phyloP scores from a whole-genome alignment of 805 yeast species.

The Sugiyamaella lignohabitans region DNA sequence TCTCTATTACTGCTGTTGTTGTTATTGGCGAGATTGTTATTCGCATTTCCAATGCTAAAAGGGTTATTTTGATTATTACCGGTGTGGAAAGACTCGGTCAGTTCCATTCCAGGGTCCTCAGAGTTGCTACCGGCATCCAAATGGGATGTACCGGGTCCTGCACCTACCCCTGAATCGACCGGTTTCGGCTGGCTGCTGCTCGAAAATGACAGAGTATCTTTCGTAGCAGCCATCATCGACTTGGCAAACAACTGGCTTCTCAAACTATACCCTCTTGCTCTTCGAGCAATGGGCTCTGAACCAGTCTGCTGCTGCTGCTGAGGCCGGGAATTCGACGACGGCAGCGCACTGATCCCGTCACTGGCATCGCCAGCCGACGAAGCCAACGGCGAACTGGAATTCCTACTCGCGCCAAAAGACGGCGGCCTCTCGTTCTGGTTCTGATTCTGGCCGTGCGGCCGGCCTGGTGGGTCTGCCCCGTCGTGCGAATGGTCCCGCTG shows the following conservation, averaged over 20 bases:
- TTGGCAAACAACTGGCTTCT: constrained; percentile 59
- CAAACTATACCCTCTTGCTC: constrained; percentile 52
- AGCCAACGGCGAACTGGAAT: too few species aligned
- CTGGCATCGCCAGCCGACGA: too few species aligned
- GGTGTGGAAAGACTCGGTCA: constrained; percentile 12
- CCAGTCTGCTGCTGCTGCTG: background rate
- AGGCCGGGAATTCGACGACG: background rate
- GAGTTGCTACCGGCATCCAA: background rate
- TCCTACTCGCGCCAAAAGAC: too few species aligned
- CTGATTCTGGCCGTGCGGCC: too few species aligned
- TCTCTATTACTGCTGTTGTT: too few species aligned
- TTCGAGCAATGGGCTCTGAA: background rate
- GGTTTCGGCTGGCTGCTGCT: constrained; percentile 4
- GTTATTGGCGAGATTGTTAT: too few species aligned
- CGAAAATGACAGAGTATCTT: constrained; percentile 9
- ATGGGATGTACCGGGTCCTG: background rate
- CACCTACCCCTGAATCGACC: too few species aligned
- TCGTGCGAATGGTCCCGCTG: too few species aligned
- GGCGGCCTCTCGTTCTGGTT: too few species aligned
- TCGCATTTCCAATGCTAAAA: background rate
- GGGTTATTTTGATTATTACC: background rate
- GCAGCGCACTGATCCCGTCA: too few species aligned
- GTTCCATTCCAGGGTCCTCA: constrained; percentile 29
- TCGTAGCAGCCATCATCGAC: constrained; percentile 10
- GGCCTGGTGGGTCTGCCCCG: too few species aligned